These are phyloP conservation scores for Somion occarium DNA, from an alignment of 1,284 basidiomycete species.

Conservation along the genomic window DNA sequence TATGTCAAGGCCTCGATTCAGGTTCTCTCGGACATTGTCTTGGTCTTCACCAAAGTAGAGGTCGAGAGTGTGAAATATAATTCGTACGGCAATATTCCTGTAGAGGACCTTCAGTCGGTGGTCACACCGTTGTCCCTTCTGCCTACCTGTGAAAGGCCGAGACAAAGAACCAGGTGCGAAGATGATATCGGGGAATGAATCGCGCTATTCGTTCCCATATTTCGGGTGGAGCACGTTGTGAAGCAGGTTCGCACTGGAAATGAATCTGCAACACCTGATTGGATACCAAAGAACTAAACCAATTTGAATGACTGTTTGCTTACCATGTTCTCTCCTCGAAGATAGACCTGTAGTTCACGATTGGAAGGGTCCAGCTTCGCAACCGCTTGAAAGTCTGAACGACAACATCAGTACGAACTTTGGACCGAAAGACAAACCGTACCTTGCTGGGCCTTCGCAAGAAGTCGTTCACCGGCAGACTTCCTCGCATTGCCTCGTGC, in stretches of 20 bases:
- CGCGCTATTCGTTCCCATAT: slow-evolving; percentile 62
- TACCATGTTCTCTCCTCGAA: slow-evolving; percentile 43
- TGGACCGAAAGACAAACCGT: slow-evolving; percentile 12
- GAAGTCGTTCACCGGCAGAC: slow-evolving; percentile 45
- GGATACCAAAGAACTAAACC: background rate
- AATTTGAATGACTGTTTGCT: slow-evolving; percentile 9
- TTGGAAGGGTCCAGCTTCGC: slow-evolving; percentile 55
- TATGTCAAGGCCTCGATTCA: slow-evolving; percentile 56
- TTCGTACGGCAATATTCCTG: slow-evolving; percentile 52
- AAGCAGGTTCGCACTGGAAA: slow-evolving; percentile 48
- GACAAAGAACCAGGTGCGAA: slow-evolving; percentile 60
- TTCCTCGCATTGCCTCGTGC: slow-evolving; percentile 56
- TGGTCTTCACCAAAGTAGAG: slow-evolving; percentile 61
- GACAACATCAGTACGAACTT: background rate
- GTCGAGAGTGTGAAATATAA: slow-evolving; percentile 61
- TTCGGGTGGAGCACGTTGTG: slow-evolving; percentile 54
- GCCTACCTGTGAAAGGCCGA: slow-evolving; percentile 46
- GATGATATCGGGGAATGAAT: slow-evolving; percentile 56
- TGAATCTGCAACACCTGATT: slow-evolving; percentile 35
- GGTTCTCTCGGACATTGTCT: slow-evolving; percentile 43
- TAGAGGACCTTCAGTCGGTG: background rate
- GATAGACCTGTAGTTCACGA: slow-evolving; percentile 43
- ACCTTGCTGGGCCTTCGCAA: slow-evolving; percentile 57
- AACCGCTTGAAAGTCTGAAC: slow-evolving; percentile 56
- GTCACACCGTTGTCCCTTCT: background rate